Percentiles rank a stretch among this genome's conserved stretches.
Conservation (phyloP, 73 alveolate genomes). For the Vitrella brassicaformis region DNA sequence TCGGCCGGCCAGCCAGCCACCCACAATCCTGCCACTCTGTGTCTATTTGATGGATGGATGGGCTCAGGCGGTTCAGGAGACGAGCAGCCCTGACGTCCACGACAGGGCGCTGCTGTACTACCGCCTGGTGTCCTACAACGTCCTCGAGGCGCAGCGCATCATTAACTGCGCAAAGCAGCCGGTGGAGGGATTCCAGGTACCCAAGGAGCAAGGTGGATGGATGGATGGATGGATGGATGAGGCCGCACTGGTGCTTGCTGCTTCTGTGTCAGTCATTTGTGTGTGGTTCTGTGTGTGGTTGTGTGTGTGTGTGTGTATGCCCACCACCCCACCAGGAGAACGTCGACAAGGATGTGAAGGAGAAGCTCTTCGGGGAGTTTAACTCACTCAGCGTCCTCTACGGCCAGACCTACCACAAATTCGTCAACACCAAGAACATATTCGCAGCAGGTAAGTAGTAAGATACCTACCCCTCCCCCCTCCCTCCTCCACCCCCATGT, state of each 20-base stretch:
- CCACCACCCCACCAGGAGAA: background rate
- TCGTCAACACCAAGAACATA: background rate
- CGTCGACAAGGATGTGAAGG: background rate
- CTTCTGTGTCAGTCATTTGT: background rate
- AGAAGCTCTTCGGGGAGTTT: background rate
- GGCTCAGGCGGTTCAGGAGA: too few species aligned
- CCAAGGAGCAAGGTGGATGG: too few species aligned
- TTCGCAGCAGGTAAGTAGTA: too few species aligned
- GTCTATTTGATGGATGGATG: too few species aligned
- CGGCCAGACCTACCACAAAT: background rate
- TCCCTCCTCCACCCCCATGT: too few species aligned
- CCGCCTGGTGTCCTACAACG: slow-evolving; percentile 11
- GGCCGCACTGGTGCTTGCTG: background rate
- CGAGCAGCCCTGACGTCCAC: slow-evolving; percentile 51
- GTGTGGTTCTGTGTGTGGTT: background rate
- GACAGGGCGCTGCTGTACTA: slow-evolving; percentile 62
- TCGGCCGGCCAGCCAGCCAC: too few species aligned
- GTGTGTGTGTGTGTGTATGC: background rate
- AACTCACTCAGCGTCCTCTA: background rate
- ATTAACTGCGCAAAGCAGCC: too few species aligned
- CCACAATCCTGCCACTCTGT: too few species aligned
- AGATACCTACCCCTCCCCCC: too few species aligned
- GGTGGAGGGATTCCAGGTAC: too few species aligned
- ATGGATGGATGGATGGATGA: background rate
- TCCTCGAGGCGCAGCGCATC: background rate